Conservation (phyloP, 805 yeast genomes). For the Metschnikowia vanudenii region DNA sequence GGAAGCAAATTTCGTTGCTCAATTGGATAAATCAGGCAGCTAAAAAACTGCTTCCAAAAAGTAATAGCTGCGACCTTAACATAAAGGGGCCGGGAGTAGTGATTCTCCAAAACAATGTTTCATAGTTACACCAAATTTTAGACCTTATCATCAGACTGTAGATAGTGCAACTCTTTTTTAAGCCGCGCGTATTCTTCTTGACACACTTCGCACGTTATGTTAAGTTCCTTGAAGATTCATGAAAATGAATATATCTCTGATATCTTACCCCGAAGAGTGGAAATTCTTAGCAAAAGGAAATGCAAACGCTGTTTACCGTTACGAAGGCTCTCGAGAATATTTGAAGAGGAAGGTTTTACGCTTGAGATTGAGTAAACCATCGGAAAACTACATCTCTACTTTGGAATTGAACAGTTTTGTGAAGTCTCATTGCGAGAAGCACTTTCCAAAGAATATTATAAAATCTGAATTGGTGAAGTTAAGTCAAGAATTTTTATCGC, state of each 20-base stretch:
- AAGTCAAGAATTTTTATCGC: slow-evolving; percentile 29
- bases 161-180: background rate
- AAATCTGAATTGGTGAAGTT: slow-evolving; percentile 34
- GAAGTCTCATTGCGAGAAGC: slow-evolving; percentile 31
- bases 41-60: background rate
- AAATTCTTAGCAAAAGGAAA: slow-evolving; percentile 44
- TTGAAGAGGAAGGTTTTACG: slow-evolving; percentile 41
- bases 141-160: background rate
- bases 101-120: slow-evolving; percentile 2
- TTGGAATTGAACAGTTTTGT: slow-evolving; percentile 43
- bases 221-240: background rate
- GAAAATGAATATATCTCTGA: background rate
- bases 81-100: slow-evolving; percentile 5
- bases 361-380: slow-evolving; percentile 31
- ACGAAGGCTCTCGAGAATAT: slow-evolving; percentile 34
- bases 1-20: background rate
- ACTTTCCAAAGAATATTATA: slow-evolving; percentile 30
- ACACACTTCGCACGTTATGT: background rate
- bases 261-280: slow-evolving; percentile 36
- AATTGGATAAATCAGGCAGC: background rate
- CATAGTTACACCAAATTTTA: background rate
- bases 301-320: slow-evolving; percentile 48
- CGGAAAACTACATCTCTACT: slow-evolving; percentile 38
- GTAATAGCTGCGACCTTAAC: background rate
- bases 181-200: background rate